Evolutionary conservation across 306 rosid genomes (phyloP).

Genomic region (Senna siamea): DNA sequence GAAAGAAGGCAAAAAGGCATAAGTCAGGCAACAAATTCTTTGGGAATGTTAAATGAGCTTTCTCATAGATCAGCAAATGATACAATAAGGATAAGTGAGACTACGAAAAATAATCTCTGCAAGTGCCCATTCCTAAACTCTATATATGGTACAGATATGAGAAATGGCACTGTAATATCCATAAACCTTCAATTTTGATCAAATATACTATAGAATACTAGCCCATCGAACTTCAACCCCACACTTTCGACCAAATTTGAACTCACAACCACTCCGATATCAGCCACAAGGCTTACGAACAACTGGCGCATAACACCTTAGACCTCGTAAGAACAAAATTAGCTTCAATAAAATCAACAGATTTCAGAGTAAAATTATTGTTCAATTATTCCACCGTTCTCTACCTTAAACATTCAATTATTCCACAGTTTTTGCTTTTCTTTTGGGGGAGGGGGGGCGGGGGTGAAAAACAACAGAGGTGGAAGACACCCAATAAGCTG

Average conservation of each 20-base stretch:
- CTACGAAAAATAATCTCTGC: not conserved
- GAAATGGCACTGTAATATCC: constrained; percentile 20
- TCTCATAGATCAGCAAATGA: not conserved
- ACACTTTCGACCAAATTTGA: constrained; percentile 12
- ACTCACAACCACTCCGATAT: not conserved
- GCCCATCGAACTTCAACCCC: constrained; percentile 1
- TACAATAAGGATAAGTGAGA: not conserved
- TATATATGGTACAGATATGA: not conserved
- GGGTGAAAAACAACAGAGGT: constrained; percentile 18
- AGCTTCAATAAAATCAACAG: constrained; percentile 23
- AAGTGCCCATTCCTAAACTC: constrained; percentile 15
- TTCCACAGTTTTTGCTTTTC: not conserved
- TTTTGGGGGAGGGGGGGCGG: too few species aligned
- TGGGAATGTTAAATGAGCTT: not conserved
- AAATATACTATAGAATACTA: not conserved
- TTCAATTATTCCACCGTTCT: too few species aligned
- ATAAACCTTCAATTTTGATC: constrained; percentile 30
- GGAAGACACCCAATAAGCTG: constrained; percentile 30
- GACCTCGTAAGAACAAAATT: constrained; percentile 3
- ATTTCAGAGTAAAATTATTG: constrained; percentile 21
- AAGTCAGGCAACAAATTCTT: constrained; percentile 15
- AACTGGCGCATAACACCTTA: constrained; percentile 11
- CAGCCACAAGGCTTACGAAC: not conserved
- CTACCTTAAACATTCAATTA: not conserved
- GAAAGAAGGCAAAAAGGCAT: constrained; percentile 25